A percentile compares a stretch with the other conserved stretches of the same genome.
Conservation (phyloP, 768 basidiomycete species). For the Lactarius hengduanensis region DNA sequence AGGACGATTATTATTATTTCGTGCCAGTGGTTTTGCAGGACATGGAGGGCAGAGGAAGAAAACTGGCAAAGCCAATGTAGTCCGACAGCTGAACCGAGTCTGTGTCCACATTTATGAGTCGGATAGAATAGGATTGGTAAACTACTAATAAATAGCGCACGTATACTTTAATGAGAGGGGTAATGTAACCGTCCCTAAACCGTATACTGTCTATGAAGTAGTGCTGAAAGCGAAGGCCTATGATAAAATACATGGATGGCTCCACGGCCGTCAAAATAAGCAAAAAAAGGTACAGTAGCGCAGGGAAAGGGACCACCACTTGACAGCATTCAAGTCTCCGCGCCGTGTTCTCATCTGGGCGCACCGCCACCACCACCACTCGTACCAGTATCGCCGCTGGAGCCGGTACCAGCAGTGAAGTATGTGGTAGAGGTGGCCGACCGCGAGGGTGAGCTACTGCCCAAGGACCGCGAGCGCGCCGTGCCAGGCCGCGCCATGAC, state of each 20-base stretch:
- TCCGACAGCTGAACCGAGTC: too few relatives aligned
- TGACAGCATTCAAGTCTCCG: not conserved
- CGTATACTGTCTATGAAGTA: not conserved
- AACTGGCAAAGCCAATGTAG: too few relatives aligned
- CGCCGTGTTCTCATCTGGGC: not conserved
- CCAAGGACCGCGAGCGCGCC: slow-evolving; percentile 15
- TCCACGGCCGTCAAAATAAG: not conserved
- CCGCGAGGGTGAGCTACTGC: slow-evolving; percentile 6
- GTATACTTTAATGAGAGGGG: not conserved
- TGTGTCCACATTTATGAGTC: not conserved
- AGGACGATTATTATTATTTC: too few relatives aligned
- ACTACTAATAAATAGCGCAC: slow-evolving; percentile 1
- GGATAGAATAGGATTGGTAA: not conserved
- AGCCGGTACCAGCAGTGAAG: slow-evolving; percentile 9
- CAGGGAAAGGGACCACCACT: not conserved
- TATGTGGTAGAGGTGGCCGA: slow-evolving; percentile 11
- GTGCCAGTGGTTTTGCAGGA: too few relatives aligned
- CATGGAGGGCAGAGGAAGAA: too few relatives aligned
- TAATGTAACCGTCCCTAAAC: not conserved
- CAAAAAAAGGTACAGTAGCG: not conserved
- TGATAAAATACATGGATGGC: not conserved
- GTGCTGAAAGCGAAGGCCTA: not conserved
- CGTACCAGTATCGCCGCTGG: slow-evolving; percentile 1
- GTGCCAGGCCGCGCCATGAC: not conserved
- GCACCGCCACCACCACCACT: not conserved